Percentiles rank a stretch among this genome's conserved stretches.
These are phyloP conservation scores for Scutellaria baicalensis DNA, from an alignment of 257 asterid genomes.

Conservation along the genomic window DNA sequence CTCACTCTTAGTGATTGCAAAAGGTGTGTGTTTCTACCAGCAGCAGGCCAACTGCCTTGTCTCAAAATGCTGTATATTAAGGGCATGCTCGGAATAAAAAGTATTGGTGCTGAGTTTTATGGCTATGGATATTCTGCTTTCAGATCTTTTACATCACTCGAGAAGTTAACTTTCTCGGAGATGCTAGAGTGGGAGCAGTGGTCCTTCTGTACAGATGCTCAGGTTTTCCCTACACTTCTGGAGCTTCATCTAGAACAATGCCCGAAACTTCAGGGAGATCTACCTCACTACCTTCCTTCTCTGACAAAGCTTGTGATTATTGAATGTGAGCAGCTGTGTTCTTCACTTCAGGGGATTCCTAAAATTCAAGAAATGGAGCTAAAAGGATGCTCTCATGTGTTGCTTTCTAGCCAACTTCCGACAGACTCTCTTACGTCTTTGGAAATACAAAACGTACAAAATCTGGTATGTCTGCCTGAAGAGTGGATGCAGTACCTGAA, in stretches of 20 bases:
- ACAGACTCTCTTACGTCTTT: constrained; percentile 23
- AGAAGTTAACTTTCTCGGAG: constrained; percentile 28
- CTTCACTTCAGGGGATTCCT: constrained; percentile 29
- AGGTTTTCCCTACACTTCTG: constrained; percentile 25
- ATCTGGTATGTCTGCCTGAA: constrained; percentile 28
- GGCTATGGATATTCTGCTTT: constrained; percentile 24
- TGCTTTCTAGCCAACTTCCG: constrained; percentile 19
- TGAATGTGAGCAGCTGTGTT: constrained; percentile 26
- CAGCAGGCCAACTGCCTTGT: constrained; percentile 33
- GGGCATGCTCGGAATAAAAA: constrained; percentile 28
- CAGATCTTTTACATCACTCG: constrained; percentile 28
- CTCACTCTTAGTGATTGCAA: constrained; percentile 33
- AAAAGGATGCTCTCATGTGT: constrained; percentile 22
- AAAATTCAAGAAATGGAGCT: constrained; percentile 27
- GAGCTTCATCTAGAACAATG: constrained; percentile 38
- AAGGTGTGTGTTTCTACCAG: constrained; percentile 33
- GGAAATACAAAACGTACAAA: constrained; percentile 32
- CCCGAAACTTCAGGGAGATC: constrained; percentile 32
- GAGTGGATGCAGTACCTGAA: constrained; percentile 17
- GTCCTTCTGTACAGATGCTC: constrained; percentile 16
- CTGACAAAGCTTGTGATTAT: constrained; percentile 26
- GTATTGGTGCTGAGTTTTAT: constrained; percentile 34
- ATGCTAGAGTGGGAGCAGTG: constrained; percentile 44
- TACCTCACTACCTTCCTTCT: constrained; percentile 30
- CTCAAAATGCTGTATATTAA: constrained; percentile 27